A percentile compares a stretch with the other conserved stretches of the same genome.
These are phyloP conservation scores for Venturia aucupariae DNA, from an alignment of 2,329 filamentous ascomycete species.

Conservation along the genomic window DNA sequence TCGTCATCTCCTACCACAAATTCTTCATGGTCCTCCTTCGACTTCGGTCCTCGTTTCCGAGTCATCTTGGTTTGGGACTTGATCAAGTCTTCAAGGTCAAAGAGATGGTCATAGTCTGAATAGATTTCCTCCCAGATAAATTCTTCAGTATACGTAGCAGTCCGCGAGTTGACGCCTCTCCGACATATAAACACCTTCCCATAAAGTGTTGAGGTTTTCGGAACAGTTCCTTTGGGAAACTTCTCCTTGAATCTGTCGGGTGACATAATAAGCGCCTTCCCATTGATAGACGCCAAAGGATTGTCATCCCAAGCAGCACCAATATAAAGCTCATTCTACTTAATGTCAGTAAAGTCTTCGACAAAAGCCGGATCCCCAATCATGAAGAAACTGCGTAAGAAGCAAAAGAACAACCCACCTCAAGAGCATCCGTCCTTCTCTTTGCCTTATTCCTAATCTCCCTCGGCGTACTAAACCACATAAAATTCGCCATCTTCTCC, in stretches of 20 bases:
- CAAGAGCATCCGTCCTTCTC: conserved; percentile 70
- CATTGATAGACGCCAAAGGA: conserved; percentile 79
- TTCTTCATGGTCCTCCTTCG: conserved; percentile 33
- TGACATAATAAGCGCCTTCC: conserved; percentile 75
- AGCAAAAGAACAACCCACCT: conserved; percentile 36
- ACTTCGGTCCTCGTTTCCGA: conserved; percentile 38
- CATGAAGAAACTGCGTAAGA: neutral
- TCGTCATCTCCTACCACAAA: conserved; percentile 33
- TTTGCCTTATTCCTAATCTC: conserved; percentile 78
- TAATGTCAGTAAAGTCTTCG: conserved; percentile 17
- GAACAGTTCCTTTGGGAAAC: conserved; percentile 68
- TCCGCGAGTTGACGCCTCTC: conserved; percentile 79
- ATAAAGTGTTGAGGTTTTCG: conserved; percentile 61
- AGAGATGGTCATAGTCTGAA: conserved; percentile 56
- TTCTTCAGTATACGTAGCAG: conserved; percentile 83
- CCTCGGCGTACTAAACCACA: conserved; percentile 92
- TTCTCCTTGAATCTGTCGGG: conserved; percentile 54
- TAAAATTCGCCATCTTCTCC: conserved; percentile 72
- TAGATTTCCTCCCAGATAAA: conserved; percentile 88
- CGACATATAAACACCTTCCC: conserved; percentile 87
- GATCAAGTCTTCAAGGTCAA: conserved; percentile 56
- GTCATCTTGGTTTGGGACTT: conserved; percentile 64
- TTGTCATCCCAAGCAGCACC: conserved; percentile 82
- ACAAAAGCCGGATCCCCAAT: neutral
- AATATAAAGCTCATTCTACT: conserved; percentile 81